These are phyloP conservation scores for Scheffersomyces titani DNA, from an alignment of 1,139 yeast genomes.

Conservation along the genomic window DNA sequence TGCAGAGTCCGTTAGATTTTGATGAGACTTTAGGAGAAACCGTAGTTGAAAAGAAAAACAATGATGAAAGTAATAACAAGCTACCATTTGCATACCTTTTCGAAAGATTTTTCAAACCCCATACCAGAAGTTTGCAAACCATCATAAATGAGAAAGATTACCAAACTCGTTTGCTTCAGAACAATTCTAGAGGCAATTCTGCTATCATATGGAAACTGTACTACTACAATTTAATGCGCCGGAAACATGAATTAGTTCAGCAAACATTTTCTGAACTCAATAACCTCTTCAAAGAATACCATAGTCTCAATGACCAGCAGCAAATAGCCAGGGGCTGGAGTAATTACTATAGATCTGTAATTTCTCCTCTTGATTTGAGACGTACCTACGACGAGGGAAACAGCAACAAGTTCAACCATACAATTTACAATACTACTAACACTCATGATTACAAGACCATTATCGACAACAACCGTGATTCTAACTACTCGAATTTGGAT, in stretches of 20 bases:
- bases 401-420: background rate
- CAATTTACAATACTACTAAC: conserved; percentile 6
- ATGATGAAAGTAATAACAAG: conserved; percentile 8
- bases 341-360: conserved; percentile 34
- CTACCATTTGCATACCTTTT: conserved; percentile 36
- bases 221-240: conserved; percentile 21
- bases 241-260: conserved; percentile 24
- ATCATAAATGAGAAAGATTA: conserved; percentile 32
- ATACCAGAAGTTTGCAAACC: conserved; percentile 24
- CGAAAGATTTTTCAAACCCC: conserved; percentile 25
- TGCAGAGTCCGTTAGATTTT: conserved; percentile 37
- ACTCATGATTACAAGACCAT: conserved; percentile 4
- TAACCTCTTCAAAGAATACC: conserved; percentile 27
- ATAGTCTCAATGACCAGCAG: conserved; percentile 19
- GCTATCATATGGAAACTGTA: conserved; percentile 38
- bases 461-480: conserved; percentile 24
- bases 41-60: conserved; percentile 7
- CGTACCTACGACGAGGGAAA: conserved; percentile 6
- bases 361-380: conserved; percentile 20
- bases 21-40: conserved; percentile 25
- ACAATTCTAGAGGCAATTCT: conserved; percentile 26
- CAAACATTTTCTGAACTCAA: conserved; percentile 25
- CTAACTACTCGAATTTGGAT: conserved; percentile 24
- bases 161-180: conserved; percentile 25
- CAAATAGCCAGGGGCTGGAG: conserved; percentile 15